Base-by-base conservation (phyloP, 2,329 filamentous ascomycete genomes). In the Fusarium pseudograminearum region DNA sequence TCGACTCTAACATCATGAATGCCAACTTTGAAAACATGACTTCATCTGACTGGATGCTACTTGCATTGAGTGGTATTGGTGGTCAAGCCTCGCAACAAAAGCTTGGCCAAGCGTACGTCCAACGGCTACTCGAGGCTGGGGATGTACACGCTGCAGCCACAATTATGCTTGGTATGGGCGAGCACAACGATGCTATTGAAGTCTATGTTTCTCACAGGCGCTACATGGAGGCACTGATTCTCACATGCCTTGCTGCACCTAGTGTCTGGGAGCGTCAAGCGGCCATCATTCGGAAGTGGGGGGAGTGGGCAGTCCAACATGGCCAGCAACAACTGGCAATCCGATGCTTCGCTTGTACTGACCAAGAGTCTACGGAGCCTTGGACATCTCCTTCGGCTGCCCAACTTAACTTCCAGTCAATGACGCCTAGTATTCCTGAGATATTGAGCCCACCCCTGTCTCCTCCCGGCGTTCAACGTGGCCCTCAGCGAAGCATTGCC, bases 41-140 rank as follows among this genome's bases (percentile, higher is more conserved):
- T 12, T 93, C 92, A 4, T 93, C 93, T 0, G 96, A 98, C 79
- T 99, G 96, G 96, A 98, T 99, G 93, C 82, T 98, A 61, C 83
- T 99, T 36, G 95, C 96, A 14, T 81, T 99, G 53, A 97, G 93
- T 76, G 92, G 93, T 41, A 97, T 98, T 80, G 93, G 92, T 53
- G 87, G 89, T 4, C 78, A 82, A 24, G 85, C 89, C 38, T 93
- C 93, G 2, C 93, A 97, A 74, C 94, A 97, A 77, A 97, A 97
- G 78, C 89, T 98, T 18, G 94, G 93, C 2, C 91, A 95, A 61
- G 91, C 93, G 5, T 97, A 97, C 73, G 93, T 97, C 2, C 94
- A 97, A 78, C 90, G 94, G 51, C 85, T 99, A 2, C 86, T 99
- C 2, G 94, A 97, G 78, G 93, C 91, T 68, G 94, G 93, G 30